Conservation (phyloP, 1,284 basidiomycete genomes). For the Meripilus lineatus region DNA sequence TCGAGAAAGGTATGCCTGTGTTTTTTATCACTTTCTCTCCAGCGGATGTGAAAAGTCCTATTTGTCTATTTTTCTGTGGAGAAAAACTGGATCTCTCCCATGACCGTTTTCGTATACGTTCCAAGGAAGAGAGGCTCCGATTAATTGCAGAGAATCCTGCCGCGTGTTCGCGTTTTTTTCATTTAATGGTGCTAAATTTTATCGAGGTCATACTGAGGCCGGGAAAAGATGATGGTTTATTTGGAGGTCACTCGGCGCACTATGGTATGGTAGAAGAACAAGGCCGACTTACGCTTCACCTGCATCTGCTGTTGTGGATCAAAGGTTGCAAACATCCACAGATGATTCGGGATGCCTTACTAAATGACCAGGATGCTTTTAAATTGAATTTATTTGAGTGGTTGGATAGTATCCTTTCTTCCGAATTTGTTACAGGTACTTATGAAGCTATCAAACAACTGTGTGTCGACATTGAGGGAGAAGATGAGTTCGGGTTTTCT, state of each 20-base stretch:
- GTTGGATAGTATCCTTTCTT: too few relatives aligned
- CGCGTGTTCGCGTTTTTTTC: constrained; percentile 13
- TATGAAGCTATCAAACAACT: too few relatives aligned
- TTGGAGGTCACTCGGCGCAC: constrained; percentile 26
- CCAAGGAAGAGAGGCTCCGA: constrained; percentile 4
- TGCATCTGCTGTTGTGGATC: constrained; percentile 25
- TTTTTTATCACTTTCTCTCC: constrained; percentile 36
- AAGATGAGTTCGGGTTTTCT: too few relatives aligned
- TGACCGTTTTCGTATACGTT: constrained; percentile 11
- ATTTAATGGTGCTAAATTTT: constrained; percentile 18
- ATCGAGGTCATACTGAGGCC: constrained; percentile 27
- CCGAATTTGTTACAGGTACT: too few relatives aligned
- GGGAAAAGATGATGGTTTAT: constrained; percentile 20
- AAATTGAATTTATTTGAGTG: too few relatives aligned
- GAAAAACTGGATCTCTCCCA: constrained; percentile 12
- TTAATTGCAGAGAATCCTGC: constrained; percentile 28
- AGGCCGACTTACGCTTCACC: constrained; percentile 29
- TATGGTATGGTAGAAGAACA: constrained; percentile 36
- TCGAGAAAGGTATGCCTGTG: constrained; percentile 25
- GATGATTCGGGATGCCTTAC: too few relatives aligned
- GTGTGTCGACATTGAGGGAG: too few relatives aligned
- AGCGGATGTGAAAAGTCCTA: constrained; percentile 25
- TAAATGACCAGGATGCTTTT: too few relatives aligned
- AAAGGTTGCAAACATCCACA: constrained; percentile 10
- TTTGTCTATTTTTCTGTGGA: constrained; percentile 28